Percentiles rank a stretch among this genome's conserved stretches.
Conservation (phyloP, 2,329 filamentous ascomycete species). For the Hymenoscyphus salicellus region DNA sequence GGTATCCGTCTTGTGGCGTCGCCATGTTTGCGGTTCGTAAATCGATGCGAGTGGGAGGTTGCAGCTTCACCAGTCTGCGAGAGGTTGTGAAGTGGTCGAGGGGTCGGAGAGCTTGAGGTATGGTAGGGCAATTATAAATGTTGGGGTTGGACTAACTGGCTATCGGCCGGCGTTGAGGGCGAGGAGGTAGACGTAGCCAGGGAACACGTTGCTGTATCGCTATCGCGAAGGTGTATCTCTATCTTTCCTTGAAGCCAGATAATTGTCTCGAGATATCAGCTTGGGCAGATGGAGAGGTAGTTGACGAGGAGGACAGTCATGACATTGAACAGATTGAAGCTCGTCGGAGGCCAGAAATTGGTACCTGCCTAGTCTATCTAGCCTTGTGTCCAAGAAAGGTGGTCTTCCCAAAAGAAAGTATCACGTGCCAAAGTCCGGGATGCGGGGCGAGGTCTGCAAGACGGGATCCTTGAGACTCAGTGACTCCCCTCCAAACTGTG, state of each 20-base stretch:
- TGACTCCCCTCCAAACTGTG: background rate
- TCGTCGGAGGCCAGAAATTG: background rate
- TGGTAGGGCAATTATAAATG: background rate
- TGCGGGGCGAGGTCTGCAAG: background rate
- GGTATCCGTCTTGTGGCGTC: conserved; percentile 50
- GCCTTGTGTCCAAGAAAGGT: conserved; percentile 3
- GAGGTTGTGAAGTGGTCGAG: conserved; percentile 16
- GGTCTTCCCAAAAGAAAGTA: background rate
- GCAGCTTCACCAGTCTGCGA: conserved; percentile 14
- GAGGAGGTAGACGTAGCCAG: conserved; percentile 20
- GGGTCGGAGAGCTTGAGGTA: background rate
- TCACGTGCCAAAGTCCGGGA: background rate
- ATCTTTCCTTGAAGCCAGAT: conserved; percentile 7
- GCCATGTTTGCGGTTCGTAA: conserved; percentile 40
- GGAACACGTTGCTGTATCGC: conserved; percentile 33
- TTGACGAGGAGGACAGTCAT: conserved; percentile 21
- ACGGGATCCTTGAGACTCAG: background rate
- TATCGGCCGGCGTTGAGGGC: conserved; percentile 3
- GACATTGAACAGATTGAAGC: conserved; percentile 18
- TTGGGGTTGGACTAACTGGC: background rate
- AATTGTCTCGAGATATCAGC: conserved; percentile 18
- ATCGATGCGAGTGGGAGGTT: background rate
- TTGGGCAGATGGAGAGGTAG: conserved; percentile 12
- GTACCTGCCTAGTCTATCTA: background rate
- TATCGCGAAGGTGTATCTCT: background rate